Base-by-base conservation (phyloP, 108 stramenopile species). In the Skeletonema marinoi region DNA sequence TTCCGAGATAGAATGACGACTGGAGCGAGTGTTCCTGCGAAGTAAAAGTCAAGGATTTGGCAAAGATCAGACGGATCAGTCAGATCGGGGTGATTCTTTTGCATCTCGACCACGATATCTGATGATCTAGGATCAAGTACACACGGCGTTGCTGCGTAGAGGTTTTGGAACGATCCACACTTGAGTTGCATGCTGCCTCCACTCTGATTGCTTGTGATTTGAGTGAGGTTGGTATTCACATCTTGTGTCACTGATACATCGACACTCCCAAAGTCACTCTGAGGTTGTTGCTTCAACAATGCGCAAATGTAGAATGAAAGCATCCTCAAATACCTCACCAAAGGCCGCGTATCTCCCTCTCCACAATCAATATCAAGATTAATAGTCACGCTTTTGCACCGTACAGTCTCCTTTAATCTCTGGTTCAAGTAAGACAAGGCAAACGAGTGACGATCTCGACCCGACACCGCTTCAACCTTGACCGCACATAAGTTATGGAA, bases 21-120 rank as follows among this genome's bases (percentile, higher is more conserved):
- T 17, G 90, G 90, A 30, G 88, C 78, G 36, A 91, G 76, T 14
- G 78, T 80, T 30, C 65, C 74, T 25, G 78, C 65, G 36, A 85
- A 66, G 84, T 85, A 90, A 63, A 82, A 88, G 33, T 90, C 86
- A 16, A 90, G 63, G 60, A 88, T 81, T 38, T 82, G 78, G 41
- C 71, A 75, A 11, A 88, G 75, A 51, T 84, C 85, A 9, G 38
- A 48, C 17, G 68, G n/a, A 31, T 35, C 29, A 10, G 60, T 46
- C 25, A 69, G 39, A 19, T 62, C 60, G 29, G 35, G 60, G 0
- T 56, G 25, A 12, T 74, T 21, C 21, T 61, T 62, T 30, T 62
- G 35, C 1, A 86, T 12, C 42, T 80, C 66, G 6, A 64, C 31
- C 33, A 73, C 65, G 14, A 48, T 62, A 46, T 46, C 30, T 6